These are phyloP conservation scores for Neopestalotiopsis sp. DNA, from an alignment of 2,329 filamentous ascomycete genomes.

Conservation along the genomic window DNA sequence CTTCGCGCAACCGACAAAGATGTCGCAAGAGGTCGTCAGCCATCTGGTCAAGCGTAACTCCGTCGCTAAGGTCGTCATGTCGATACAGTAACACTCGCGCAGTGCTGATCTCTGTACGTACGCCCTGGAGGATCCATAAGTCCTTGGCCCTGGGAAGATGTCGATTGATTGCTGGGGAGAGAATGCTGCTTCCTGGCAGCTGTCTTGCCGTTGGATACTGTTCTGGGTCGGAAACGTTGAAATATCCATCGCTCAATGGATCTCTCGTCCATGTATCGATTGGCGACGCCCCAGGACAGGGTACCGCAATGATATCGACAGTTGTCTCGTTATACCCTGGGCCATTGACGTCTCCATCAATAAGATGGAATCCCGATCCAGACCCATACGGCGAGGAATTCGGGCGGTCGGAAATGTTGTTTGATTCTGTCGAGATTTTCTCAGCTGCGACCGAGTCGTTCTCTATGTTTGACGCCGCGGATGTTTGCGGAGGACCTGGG, in stretches of 20 bases:
- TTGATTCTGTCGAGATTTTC: not conserved
- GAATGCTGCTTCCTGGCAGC: constrained; percentile 36
- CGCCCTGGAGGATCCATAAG: constrained; percentile 60
- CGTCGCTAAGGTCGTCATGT: constrained; percentile 50
- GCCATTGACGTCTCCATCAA: constrained; percentile 49
- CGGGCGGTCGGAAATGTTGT: constrained; percentile 29
- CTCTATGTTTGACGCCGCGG: not conserved
- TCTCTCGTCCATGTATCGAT: constrained; percentile 60
- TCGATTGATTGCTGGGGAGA: constrained; percentile 39
- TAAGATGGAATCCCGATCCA: constrained; percentile 46
- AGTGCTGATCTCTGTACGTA: constrained; percentile 51
- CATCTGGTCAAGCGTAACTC: constrained; percentile 48
- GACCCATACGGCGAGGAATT: constrained; percentile 38
- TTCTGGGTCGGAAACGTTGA: constrained; percentile 40
- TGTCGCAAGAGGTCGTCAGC: constrained; percentile 54
- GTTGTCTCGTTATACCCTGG: constrained; percentile 56
- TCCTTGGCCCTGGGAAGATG: constrained; percentile 40
- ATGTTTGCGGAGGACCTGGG: not conserved
- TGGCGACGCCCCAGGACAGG: constrained; percentile 58
- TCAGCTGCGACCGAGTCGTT: not conserved
- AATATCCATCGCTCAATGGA: constrained; percentile 53
- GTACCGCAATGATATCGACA: constrained; percentile 59
- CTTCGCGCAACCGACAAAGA: constrained; percentile 41
- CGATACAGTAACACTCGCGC: constrained; percentile 59
- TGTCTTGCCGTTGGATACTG: constrained; percentile 37